A percentile compares a stretch with the other conserved stretches of the same genome.
phyloP scores from a whole-genome alignment of 106 monocot genomes.

The Dioscorea dumetorum region DNA sequence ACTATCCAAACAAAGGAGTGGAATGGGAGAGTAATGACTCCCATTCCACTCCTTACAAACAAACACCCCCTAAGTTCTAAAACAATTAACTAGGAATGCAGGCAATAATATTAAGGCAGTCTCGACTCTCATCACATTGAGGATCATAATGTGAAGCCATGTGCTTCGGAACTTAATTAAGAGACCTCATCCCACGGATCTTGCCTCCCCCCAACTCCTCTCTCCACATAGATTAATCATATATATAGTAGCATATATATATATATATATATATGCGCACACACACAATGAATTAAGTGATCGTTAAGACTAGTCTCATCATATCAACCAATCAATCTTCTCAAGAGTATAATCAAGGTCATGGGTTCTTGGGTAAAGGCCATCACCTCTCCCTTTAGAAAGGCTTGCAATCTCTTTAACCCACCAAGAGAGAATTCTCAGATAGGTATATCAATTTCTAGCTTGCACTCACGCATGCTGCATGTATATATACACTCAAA shows the following conservation, averaged over 20 bases:
- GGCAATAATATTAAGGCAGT: neutral
- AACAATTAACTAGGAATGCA: no score
- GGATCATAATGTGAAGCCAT: neutral
- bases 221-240: no score
- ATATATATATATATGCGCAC: no score
- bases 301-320: no score
- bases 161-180: neutral
- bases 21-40: no score
- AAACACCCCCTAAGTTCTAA: no score
- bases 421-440: constrained; percentile 31
- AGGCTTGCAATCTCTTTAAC: constrained; percentile 49
- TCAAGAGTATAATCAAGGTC: neutral
- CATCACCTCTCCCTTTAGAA: constrained; percentile 66
- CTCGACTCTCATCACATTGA: neutral
- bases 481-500: no score
- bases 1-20: no score
- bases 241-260: no score
- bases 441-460: constrained; percentile 2
- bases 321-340: constrained; percentile 1
- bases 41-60: no score
- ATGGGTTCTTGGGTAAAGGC: constrained; percentile 71
- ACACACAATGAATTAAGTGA: no score
- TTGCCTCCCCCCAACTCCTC: constrained; percentile 21
- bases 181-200: constrained; percentile 49
- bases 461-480: neutral